Evolutionary conservation across 163 green algal genomes (phyloP).

Genomic region (Scenedesmus sp.): DNA sequence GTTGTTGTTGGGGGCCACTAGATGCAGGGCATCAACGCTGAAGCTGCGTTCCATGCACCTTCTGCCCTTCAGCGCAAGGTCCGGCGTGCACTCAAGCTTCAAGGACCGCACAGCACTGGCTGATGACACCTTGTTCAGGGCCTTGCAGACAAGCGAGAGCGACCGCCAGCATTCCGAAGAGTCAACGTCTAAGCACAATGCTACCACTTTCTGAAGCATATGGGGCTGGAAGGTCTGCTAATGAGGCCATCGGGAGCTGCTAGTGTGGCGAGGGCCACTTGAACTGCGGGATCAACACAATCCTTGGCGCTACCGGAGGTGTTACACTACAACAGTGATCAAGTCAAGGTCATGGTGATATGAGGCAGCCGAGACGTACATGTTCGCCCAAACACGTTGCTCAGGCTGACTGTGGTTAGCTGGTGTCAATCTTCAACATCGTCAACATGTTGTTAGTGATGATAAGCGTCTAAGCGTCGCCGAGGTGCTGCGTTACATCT

Average conservation of each 20-base stretch:
- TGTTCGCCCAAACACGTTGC: background rate
- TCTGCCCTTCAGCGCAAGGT: background rate
- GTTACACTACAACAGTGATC: background rate
- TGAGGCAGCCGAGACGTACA: background rate
- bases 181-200: background rate
- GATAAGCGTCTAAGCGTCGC: too few species aligned
- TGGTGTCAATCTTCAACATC: too few species aligned
- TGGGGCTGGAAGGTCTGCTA: conserved; percentile 7
- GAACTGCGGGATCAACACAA: background rate
- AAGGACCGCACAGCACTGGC: conserved; percentile 1
- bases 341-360: background rate
- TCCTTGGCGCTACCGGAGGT: background rate
- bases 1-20: background rate
- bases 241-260: background rate
- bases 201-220: background rate
- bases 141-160: background rate
- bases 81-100: background rate
- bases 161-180: background rate
- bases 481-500: too few species aligned
- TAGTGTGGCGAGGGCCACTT: background rate
- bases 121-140: conserved; percentile 3
- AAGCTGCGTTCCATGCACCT: background rate
- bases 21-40: background rate
- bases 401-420: too few species aligned
- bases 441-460: too few species aligned